Percentiles rank a stretch among this genome's conserved stretches.
Evolutionary conservation across 768 basidiomycete genomes (phyloP).

Genomic region (Boletus reticuloceps): DNA sequence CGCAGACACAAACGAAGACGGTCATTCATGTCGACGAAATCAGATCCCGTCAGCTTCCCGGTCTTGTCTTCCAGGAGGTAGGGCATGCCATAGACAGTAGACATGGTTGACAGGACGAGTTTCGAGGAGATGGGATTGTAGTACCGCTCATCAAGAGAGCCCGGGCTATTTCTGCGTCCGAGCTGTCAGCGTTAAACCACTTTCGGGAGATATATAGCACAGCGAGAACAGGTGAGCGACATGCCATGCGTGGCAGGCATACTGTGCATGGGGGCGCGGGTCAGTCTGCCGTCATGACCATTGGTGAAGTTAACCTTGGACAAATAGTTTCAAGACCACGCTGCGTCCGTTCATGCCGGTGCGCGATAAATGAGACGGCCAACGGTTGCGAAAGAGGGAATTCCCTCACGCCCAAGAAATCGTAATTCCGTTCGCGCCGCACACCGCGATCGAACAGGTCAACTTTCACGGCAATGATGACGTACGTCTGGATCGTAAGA

Average conservation of each 20-base stretch:
- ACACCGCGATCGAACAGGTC: conserved; percentile 7
- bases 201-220: conserved; percentile 21
- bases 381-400: conserved; percentile 18
- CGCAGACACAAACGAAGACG: conserved; percentile 52
- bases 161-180: conserved; percentile 25
- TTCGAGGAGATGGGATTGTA: background rate
- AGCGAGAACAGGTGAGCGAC: conserved; percentile 14
- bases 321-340: conserved; percentile 15
- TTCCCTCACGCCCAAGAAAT: conserved; percentile 12
- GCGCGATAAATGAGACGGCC: conserved; percentile 12
- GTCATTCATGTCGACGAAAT: conserved; percentile 63
- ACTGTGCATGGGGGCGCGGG: conserved; percentile 14
- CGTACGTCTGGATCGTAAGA: conserved; percentile 21
- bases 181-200: conserved; percentile 10
- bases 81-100: conserved; percentile 52
- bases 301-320: conserved; percentile 13
- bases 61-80: conserved; percentile 65
- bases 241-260: conserved; percentile 16
- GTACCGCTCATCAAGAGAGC: background rate
- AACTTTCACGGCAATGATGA: conserved; percentile 23
- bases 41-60: conserved; percentile 50
- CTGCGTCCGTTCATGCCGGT: conserved; percentile 13
- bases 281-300: conserved; percentile 21
- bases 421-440: conserved; percentile 11
- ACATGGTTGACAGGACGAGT: conserved; percentile 15